A percentile compares a stretch with the other conserved stretches of the same genome.
phyloP scores from a whole-genome alignment of 2,329 filamentous ascomycete species.

The Dactylellina parvicollis region DNA sequence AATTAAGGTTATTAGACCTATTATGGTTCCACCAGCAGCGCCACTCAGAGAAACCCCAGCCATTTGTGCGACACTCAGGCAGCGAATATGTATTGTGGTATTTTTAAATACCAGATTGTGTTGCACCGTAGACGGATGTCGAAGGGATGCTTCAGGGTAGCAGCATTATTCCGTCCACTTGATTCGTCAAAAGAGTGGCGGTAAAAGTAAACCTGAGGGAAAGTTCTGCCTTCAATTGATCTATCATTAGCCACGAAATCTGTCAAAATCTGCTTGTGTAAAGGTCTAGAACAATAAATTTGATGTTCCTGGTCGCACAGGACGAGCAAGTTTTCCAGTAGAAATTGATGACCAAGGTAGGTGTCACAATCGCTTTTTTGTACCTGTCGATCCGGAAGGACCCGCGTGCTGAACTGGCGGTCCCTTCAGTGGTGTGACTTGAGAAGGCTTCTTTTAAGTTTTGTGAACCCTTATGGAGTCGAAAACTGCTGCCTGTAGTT shows the following conservation, averaged over 20 bases:
- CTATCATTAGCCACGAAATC: too few species aligned
- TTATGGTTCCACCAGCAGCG: too few species aligned
- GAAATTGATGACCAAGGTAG: neutral
- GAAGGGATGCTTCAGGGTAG: neutral
- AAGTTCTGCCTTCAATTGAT: neutral
- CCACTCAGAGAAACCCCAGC: neutral
- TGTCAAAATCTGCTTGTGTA: too few species aligned
- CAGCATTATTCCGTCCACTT: neutral
- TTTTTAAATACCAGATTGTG: neutral
- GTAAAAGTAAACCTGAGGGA: neutral
- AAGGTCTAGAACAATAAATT: too few species aligned
- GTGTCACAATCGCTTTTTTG: neutral
- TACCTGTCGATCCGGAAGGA: neutral
- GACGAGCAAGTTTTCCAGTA: too few species aligned
- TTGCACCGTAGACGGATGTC: slow-evolving; percentile 18
- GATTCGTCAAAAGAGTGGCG: neutral
- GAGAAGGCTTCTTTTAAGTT: neutral
- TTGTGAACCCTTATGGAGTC: too few species aligned
- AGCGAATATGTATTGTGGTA: neutral
- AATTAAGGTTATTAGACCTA: neutral
- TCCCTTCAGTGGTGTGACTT: neutral
- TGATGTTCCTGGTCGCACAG: too few species aligned
- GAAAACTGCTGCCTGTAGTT: too few species aligned
- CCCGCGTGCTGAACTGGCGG: neutral
- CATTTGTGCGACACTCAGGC: neutral